Percentiles rank a stretch among this genome's conserved stretches.
These are phyloP conservation scores for Globisporangium nodosum DNA, from an alignment of 352 stramenopile species.

Conservation along the genomic window DNA sequence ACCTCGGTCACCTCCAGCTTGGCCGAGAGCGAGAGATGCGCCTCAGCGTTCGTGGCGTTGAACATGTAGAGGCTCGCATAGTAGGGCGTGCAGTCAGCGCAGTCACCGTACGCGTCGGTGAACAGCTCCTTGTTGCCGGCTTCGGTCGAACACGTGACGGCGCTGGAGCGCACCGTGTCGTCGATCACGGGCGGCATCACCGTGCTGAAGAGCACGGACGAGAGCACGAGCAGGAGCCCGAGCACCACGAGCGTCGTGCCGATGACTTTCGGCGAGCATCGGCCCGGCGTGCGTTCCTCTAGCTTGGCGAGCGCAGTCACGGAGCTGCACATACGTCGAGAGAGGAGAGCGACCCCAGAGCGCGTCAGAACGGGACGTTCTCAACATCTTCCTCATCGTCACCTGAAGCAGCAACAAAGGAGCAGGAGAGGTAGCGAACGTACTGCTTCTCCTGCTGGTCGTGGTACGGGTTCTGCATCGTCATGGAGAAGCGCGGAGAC, in stretches of 20 bases:
- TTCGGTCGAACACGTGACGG: slow-evolving; percentile 31
- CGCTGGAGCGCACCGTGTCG: slow-evolving; percentile 29
- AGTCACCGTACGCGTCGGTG: slow-evolving; percentile 62
- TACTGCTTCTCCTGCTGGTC: slow-evolving; percentile 12
- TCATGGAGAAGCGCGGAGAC: slow-evolving; percentile 16
- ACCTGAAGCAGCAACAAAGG: neutral
- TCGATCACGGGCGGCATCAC: slow-evolving; percentile 50
- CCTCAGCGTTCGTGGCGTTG: slow-evolving; percentile 74
- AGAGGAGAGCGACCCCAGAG: neutral
- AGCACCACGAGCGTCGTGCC: slow-evolving; percentile 29
- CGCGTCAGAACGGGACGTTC: no score
- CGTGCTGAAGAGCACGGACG: slow-evolving; percentile 49
- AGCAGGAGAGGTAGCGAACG: neutral
- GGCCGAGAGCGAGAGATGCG: slow-evolving; percentile 33
- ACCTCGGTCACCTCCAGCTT: slow-evolving; percentile 65
- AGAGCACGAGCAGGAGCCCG: slow-evolving; percentile 23
- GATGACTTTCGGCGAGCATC: slow-evolving; percentile 32
- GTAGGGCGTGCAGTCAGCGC: slow-evolving; percentile 70
- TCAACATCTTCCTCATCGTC: no score
- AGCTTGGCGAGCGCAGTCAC: slow-evolving; percentile 12
- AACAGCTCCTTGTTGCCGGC: slow-evolving; percentile 39
- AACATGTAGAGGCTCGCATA: slow-evolving; percentile 63
- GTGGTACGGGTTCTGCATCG: slow-evolving; percentile 7
- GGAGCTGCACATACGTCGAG: slow-evolving; percentile 1
- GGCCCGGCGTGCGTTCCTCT: slow-evolving; percentile 11